These are phyloP conservation scores for Noccaea bulbosa DNA, from an alignment of 345 rosid genomes.

Conservation along the genomic window DNA sequence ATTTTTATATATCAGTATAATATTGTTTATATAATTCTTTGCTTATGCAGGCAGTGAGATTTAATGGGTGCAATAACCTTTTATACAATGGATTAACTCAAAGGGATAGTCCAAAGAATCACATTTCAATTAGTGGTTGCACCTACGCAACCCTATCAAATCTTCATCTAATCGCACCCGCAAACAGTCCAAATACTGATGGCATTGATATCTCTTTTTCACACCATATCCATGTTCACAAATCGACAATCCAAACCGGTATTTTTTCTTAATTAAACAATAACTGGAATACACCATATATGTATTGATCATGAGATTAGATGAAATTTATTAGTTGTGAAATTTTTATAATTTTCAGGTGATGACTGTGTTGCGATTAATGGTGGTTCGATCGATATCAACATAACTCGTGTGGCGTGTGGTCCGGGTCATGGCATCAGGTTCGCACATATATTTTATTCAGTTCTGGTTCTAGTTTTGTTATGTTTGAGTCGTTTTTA, in stretches of 20 bases:
- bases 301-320: not conserved
- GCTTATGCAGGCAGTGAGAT: conserved; percentile 9
- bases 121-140: conserved; percentile 22
- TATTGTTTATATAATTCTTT: too few species aligned
- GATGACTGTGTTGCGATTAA: conserved; percentile 37
- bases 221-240: not conserved
- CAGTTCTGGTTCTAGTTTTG: too few species aligned
- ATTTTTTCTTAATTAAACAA: not conserved
- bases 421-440: conserved; percentile 81
- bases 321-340: not conserved
- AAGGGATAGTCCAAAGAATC: conserved; percentile 35
- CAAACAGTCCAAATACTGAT: conserved; percentile 39
- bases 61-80: not conserved
- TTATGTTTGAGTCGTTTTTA: too few species aligned
- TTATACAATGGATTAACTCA: conserved; percentile 21
- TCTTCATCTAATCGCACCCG: conserved; percentile 21
- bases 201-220: conserved; percentile 28
- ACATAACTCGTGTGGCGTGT: conserved; percentile 48
- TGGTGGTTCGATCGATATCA: conserved; percentile 35
- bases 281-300: not conserved
- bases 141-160: conserved; percentile 19
- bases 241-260: conserved; percentile 31
- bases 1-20: too few species aligned
- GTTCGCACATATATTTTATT: not conserved
- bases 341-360: conserved; percentile 12